Evolutionary conservation across 768 basidiomycete species (phyloP), one percentile per base, ranked within the genome.

Genomic region (Coprinopsis sp.): DNA sequence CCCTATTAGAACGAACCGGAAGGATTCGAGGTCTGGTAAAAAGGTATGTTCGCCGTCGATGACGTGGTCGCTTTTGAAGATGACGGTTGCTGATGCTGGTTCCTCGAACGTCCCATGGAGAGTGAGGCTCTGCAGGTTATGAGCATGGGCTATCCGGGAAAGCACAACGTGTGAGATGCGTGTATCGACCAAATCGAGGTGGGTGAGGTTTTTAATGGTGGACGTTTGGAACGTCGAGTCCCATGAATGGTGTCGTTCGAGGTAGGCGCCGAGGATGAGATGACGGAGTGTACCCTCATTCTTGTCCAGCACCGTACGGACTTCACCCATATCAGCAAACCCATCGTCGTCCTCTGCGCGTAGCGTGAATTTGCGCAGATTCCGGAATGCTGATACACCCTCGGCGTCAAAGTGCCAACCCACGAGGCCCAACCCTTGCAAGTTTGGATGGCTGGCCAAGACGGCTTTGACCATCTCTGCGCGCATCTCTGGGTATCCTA

Each of bases 381-480:
- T 70, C 7, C 62, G 65, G 65, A 85, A 84, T 1, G 72, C 70
- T n/a, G 78, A 79, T 29, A 84, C 80, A 29, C 81, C 82, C 10
- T 78, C 77, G 11, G 82, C 82, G 52, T 84, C 83, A 53, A 86
- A 86, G 61, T 86, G 83, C 79, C 81, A 86, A 2, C 83, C 83
- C 73, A 86, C 79, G 22, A 83, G 72, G 13, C 81, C 82, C 4
- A 85, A 68, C 6, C 74, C 68, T 13, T 71, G 72, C 16, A 84
- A 64, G 45, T 72, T 69, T 4, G 77, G 67, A 51, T 84, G 82
- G 42, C 68, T 75, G 5, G 68, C 61, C 11, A 81, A 64, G 4
- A 85, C 67, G 7, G 70, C 72, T 54, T 81, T 72, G 0, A 85
- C 81, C 72, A 81, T 79, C 43, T 84, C 81, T n/a, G 70, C 78